Percentiles rank a stretch among this genome's conserved stretches.
These are phyloP conservation scores for Aspergillus sp. DNA, from an alignment of 2,329 filamentous ascomycete species.

Conservation along the genomic window DNA sequence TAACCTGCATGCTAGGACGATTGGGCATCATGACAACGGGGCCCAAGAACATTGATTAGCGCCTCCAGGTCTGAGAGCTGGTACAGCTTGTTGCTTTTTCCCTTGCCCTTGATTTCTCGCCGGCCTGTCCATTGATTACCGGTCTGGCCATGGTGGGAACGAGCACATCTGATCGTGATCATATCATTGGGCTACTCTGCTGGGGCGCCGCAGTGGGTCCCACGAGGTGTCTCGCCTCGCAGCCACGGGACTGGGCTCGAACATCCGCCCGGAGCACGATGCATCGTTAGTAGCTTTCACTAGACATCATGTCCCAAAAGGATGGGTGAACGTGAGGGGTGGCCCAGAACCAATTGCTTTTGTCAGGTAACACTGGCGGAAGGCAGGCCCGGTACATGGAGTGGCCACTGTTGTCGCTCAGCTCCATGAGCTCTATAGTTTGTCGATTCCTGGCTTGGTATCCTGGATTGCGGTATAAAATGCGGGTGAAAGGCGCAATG, in stretches of 20 bases:
- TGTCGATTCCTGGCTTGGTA: not conserved
- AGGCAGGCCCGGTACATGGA: not conserved
- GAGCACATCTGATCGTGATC: not conserved
- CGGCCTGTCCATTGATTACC: not conserved
- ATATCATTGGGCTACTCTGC: not conserved
- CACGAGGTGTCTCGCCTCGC: slow-evolving; percentile 4
- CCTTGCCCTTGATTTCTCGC: not conserved
- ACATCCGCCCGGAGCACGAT: slow-evolving; percentile 2
- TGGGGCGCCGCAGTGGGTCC: not conserved
- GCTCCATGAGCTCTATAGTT: not conserved
- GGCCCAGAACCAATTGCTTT: not conserved
- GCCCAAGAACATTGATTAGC: not conserved
- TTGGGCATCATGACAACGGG: slow-evolving; percentile 1
- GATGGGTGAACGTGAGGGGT: slow-evolving; percentile 1
- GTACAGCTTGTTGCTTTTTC: not conserved
- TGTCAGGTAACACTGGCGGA: not conserved
- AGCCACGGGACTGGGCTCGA: not conserved
- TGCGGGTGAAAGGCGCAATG: not conserved
- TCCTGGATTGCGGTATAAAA: not conserved
- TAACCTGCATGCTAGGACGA: not conserved
- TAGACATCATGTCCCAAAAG: not conserved
- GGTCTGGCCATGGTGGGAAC: not conserved
- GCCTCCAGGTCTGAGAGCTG: not conserved
- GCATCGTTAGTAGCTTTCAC: not conserved
- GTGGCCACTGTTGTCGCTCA: not conserved